Evolutionary conservation across 1,284 basidiomycete species (phyloP).

Genomic region (Hypsizygus ulmarius): DNA sequence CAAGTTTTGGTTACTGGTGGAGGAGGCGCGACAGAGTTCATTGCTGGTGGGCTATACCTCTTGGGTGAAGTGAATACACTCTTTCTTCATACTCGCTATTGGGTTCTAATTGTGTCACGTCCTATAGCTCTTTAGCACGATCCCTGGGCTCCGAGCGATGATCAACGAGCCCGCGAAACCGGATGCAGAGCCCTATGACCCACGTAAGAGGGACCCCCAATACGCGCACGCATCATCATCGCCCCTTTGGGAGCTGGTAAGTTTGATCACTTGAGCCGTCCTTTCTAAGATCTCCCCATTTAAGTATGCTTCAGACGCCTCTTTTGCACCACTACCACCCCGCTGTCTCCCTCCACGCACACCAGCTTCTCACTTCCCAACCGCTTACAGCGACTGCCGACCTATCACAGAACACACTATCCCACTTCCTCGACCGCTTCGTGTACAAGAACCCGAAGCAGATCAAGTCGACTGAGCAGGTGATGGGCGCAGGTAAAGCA

Average conservation of each 20-base stretch:
- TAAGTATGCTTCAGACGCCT: conserved; percentile 55
- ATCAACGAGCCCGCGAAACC: conserved; percentile 45
- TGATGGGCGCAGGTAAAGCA: conserved; percentile 35
- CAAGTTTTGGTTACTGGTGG: conserved; percentile 76
- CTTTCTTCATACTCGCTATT: not conserved
- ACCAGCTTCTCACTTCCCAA: conserved; percentile 71
- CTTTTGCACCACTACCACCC: conserved; percentile 91
- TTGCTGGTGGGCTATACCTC: conserved; percentile 83
- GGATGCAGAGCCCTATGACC: conserved; percentile 67
- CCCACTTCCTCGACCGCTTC: conserved; percentile 85
- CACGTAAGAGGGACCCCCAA: conserved; percentile 88
- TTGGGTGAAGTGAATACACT: conserved; percentile 61
- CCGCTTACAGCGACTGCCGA: conserved; percentile 83
- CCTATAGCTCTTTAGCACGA: conserved; percentile 69
- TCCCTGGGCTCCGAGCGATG: conserved; percentile 70
- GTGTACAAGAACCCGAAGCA: conserved; percentile 98
- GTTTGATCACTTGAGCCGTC: not conserved
- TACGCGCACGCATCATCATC: conserved; percentile 81
- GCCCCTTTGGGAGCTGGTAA: conserved; percentile 88
- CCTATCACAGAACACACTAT: conserved; percentile 89
- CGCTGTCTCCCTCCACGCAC: conserved; percentile 83
- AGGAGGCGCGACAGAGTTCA: conserved; percentile 80
- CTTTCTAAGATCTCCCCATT: not conserved
- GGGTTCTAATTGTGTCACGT: not conserved
- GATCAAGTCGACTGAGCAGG: conserved; percentile 28